These are phyloP conservation scores for Colletotrichum sp. DNA, from an alignment of 2,329 filamentous ascomycete genomes.

Conservation along the genomic window DNA sequence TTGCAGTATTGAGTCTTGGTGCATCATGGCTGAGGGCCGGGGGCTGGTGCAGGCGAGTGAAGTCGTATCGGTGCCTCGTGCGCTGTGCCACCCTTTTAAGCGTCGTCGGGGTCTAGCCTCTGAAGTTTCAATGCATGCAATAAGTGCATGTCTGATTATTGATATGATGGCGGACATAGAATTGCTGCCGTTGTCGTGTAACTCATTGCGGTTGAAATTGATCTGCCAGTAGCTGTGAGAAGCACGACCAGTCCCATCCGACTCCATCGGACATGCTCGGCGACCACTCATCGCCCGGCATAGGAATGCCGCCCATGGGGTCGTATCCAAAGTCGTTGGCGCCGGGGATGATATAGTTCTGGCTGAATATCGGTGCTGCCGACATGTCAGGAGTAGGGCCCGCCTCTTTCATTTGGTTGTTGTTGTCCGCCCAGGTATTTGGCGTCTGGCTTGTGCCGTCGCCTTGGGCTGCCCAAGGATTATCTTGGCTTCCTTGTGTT, in stretches of 20 bases:
- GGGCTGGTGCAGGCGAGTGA: rapidly evolving
- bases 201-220: background rate
- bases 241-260: constrained; percentile 14
- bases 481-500: background rate
- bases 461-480: background rate
- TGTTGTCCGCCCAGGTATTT: background rate
- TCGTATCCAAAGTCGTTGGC: background rate
- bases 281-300: background rate
- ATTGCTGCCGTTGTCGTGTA: too few species aligned
- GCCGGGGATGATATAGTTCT: background rate
- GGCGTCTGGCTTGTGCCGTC: background rate
- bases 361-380: background rate
- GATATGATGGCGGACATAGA: too few species aligned
- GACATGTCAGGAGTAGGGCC: background rate
- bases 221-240: background rate
- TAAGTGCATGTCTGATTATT: rapidly evolving
- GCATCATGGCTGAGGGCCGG: too few species aligned
- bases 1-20: background rate
- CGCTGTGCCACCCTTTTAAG: rapidly evolving
- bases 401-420: background rate
- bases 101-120: background rate
- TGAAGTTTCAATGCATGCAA: background rate
- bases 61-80: background rate
- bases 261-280: constrained; percentile 5
- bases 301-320: background rate